These are phyloP conservation scores for Keithomyces neogunnii DNA, from an alignment of 2,329 filamentous ascomycete genomes.

Conservation along the genomic window DNA sequence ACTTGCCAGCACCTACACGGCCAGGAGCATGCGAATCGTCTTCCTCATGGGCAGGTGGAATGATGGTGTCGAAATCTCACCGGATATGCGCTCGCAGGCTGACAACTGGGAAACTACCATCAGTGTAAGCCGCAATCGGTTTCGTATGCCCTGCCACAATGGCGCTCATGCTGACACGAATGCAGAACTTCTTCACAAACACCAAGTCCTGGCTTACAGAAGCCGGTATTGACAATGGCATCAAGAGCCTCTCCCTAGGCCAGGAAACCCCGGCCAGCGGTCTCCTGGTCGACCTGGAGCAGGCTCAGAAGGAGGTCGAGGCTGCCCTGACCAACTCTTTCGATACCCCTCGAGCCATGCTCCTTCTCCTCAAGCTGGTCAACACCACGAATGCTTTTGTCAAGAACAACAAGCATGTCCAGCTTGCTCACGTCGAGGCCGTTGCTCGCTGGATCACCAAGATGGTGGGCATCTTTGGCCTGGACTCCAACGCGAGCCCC, in stretches of 20 bases:
- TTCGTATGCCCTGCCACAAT: background rate
- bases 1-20: conserved; percentile 60
- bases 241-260: conserved; percentile 30
- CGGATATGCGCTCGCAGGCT: conserved; percentile 67
- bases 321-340: conserved; percentile 73
- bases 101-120: conserved; percentile 74
- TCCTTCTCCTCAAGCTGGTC: conserved; percentile 67
- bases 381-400: conserved; percentile 63
- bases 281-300: conserved; percentile 35
- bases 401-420: conserved; percentile 35
- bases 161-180: conserved; percentile 10
- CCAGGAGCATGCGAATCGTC: conserved; percentile 72
- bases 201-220: conserved; percentile 46
- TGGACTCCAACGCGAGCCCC: conserved; percentile 53
- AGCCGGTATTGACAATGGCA: conserved; percentile 23
- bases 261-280: conserved; percentile 22
- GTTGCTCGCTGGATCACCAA: conserved; percentile 74
- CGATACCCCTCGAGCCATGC: conserved; percentile 75
- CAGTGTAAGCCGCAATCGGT: conserved; percentile 37
- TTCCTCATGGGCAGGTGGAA: conserved; percentile 87
- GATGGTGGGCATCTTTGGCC: conserved; percentile 76
- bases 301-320: conserved; percentile 46
- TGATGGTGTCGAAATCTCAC: conserved; percentile 83
- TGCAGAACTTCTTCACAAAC: conserved; percentile 50
- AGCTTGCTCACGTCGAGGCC: conserved; percentile 39